Evolutionary conservation across 257 asterid genomes (phyloP).

Genomic region (Nicotiana tabacum): DNA sequence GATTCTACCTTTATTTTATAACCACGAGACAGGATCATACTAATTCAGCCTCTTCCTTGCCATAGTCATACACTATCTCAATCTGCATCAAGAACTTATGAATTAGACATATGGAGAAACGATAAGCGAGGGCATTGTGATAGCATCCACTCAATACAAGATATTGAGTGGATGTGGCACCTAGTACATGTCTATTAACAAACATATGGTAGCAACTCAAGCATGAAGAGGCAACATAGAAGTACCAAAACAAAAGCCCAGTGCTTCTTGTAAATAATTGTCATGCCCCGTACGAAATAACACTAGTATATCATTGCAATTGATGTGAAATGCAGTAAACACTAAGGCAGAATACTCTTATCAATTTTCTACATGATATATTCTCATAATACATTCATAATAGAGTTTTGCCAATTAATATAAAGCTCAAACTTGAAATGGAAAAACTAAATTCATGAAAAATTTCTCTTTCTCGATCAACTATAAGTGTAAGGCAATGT

Average conservation of each 20-base stretch:
- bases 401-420: neutral
- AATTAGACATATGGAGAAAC: neutral
- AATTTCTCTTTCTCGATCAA: neutral
- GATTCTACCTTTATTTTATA: constrained; percentile 33
- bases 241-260: neutral
- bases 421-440: neutral
- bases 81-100: constrained; percentile 44
- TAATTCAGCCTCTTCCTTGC: constrained; percentile 56
- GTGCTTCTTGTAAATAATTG: neutral
- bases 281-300: neutral
- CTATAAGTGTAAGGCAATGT: neutral
- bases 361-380: neutral
- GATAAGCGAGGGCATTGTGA: neutral
- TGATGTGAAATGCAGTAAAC: neutral
- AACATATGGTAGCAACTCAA: neutral
- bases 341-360: neutral
- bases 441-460: neutral
- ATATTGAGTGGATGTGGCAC: neutral
- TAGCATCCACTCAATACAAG: neutral
- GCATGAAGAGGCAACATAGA: neutral
- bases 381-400: neutral
- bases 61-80: constrained; percentile 73
- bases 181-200: neutral
- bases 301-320: neutral
- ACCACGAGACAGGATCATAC: constrained; percentile 15